Conservation (phyloP, 2,329 filamentous ascomycete genomes). For the Colletotrichum truncatum region DNA sequence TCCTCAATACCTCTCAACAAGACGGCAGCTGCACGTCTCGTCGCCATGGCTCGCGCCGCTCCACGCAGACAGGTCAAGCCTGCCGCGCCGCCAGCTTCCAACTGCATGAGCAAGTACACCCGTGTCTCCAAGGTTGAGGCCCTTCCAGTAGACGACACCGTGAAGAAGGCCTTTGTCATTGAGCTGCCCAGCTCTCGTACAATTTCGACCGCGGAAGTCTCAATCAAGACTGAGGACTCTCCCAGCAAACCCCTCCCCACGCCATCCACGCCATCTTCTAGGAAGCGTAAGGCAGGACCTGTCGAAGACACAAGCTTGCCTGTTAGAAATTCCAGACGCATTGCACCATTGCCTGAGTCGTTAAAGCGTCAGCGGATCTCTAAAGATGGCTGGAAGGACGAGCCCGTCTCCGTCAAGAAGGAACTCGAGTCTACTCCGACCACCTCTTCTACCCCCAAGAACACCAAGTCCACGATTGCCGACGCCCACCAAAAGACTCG, state of each 20-base stretch:
- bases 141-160: background rate
- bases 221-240: slow-evolving; percentile 17
- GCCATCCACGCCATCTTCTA: slow-evolving; percentile 6
- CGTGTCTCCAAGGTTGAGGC: slow-evolving; percentile 28
- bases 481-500: slow-evolving; percentile 36
- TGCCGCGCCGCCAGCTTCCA: slow-evolving; percentile 11
- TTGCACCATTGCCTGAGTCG: background rate
- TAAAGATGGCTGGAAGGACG: slow-evolving; percentile 17
- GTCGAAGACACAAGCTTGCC: slow-evolving; percentile 19
- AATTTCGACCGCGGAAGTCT: slow-evolving; percentile 12
- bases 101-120: slow-evolving; percentile 30
- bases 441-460: slow-evolving; percentile 3
- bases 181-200: slow-evolving; percentile 18
- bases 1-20: background rate
- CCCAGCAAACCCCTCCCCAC: background rate
- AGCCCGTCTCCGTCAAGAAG: slow-evolving; percentile 26
- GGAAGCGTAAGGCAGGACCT: slow-evolving; percentile 25
- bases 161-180: slow-evolving; percentile 29
- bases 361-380: slow-evolving; percentile 29
- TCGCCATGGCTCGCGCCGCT: slow-evolving; percentile 31
- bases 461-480: background rate
- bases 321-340: background rate
- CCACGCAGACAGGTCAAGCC: slow-evolving; percentile 29
- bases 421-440: slow-evolving; percentile 2
- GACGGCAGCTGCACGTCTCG: background rate